Evolutionary conservation across 192 early-diverging fungal species (phyloP).

Genomic region (Gaertneriomyces sp.): DNA sequence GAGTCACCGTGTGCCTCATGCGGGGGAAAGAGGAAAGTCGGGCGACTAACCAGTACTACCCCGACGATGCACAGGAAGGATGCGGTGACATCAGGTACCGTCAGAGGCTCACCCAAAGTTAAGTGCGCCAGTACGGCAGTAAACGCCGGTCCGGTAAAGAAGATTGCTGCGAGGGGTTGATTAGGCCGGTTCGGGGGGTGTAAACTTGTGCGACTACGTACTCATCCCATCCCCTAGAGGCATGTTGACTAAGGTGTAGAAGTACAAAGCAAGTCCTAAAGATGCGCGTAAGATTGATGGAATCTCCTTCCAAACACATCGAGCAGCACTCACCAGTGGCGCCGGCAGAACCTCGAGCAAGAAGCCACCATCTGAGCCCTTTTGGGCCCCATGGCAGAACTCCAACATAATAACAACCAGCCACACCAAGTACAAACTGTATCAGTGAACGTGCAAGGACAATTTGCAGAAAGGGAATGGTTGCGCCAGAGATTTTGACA

Average conservation of each 20-base stretch:
- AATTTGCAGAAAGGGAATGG: conserved; percentile 65
- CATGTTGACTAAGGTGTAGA: conserved; percentile 65
- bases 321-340: conserved; percentile 31
- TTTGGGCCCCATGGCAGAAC: conserved; percentile 56
- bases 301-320: background rate
- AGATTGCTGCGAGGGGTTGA: conserved; percentile 46
- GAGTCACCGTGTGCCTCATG: conserved; percentile 2
- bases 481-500: conserved; percentile 60
- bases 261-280: conserved; percentile 65
- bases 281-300: background rate
- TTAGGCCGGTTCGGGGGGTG: background rate
- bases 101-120: conserved; percentile 64
- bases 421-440: conserved; percentile 57
- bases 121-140: conserved; percentile 64
- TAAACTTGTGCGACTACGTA: conserved; percentile 14
- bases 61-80: conserved; percentile 57
- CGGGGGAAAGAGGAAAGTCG: conserved; percentile 20
- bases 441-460: conserved; percentile 70
- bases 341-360: conserved; percentile 63
- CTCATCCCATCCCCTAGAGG: conserved; percentile 70
- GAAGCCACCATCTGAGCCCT: conserved; percentile 49
- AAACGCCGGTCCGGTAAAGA: conserved; percentile 75
- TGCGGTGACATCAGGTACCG: conserved; percentile 50
- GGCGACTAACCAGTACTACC: conserved; percentile 35
- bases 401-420: conserved; percentile 47